Conservation (phyloP, 2,329 filamentous ascomycete species). For the Fusarium ramigenum region DNA sequence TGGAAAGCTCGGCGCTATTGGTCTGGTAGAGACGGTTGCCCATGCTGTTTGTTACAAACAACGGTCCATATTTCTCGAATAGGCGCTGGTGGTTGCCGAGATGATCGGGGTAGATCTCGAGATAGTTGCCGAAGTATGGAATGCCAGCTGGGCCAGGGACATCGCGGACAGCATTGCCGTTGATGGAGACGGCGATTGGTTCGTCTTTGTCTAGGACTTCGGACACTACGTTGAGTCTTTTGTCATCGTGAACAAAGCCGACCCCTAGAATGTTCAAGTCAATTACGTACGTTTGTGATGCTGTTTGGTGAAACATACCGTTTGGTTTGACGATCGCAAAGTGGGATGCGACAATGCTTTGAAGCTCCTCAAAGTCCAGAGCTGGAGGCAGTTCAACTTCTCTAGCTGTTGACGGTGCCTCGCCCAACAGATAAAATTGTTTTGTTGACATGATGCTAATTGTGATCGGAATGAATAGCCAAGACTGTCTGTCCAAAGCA, state of each 20-base stretch:
- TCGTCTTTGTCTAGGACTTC: slow-evolving; percentile 48
- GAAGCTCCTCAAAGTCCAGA: neutral
- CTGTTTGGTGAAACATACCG: slow-evolving; percentile 35
- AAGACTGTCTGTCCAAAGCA: fast-evolving
- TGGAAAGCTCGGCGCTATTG: slow-evolving; percentile 57
- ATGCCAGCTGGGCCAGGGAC: slow-evolving; percentile 60
- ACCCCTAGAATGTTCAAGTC: slow-evolving; percentile 43
- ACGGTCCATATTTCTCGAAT: slow-evolving; percentile 60
- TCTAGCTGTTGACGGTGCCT: neutral
- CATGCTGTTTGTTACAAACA: slow-evolving; percentile 62
- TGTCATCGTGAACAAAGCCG: slow-evolving; percentile 47
- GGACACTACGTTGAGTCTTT: slow-evolving; percentile 39
- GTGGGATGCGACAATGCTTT: slow-evolving; percentile 4
- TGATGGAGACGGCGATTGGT: slow-evolving; percentile 56
- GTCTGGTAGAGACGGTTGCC: slow-evolving; percentile 60
- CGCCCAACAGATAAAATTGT: neutral
- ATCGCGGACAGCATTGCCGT: slow-evolving; percentile 57
- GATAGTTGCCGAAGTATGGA: slow-evolving; percentile 61
- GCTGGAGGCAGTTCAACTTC: neutral
- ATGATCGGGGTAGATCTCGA: slow-evolving; percentile 65
- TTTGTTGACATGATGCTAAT: neutral
- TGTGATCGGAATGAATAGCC: no score
- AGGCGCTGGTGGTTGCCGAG: slow-evolving; percentile 65
- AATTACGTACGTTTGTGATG: fast-evolving
- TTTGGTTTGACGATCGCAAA: slow-evolving; percentile 55